phyloP scores from a whole-genome alignment of 345 rosid genomes.

The Crucihimalaya himalaica region DNA sequence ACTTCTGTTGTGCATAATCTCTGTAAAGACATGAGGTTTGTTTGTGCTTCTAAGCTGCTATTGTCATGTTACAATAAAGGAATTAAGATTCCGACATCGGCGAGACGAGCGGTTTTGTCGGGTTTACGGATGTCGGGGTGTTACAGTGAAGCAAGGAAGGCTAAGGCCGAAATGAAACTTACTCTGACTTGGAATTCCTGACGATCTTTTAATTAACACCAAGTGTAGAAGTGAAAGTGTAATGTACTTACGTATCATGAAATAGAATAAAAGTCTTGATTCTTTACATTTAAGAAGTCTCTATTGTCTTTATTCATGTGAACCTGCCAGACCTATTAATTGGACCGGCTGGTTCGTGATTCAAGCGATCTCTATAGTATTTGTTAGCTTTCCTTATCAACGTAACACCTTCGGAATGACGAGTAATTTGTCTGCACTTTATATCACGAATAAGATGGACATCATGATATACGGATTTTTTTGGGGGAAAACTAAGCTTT shows the following conservation, averaged over 20 bases:
- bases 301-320: neutral
- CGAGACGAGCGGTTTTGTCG: conserved; percentile 63
- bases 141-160: conserved; percentile 56
- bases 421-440: too few relatives aligned
- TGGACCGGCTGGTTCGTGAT: conserved; percentile 19
- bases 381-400: too few relatives aligned
- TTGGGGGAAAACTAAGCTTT: too few relatives aligned
- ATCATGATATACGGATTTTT: too few relatives aligned
- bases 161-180: conserved; percentile 51
- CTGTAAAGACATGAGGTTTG: conserved; percentile 64
- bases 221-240: conserved; percentile 21
- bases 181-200: conserved; percentile 45
- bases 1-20: conserved; percentile 77
- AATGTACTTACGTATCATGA: conserved; percentile 30
- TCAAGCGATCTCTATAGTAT: neutral
- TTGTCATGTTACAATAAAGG: conserved; percentile 66
- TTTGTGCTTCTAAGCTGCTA: conserved; percentile 65
- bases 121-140: conserved; percentile 65
- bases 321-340: neutral
- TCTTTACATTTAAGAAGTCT: conserved; percentile 3
- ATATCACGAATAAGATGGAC: too few relatives aligned
- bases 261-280: conserved; percentile 28
- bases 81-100: conserved; percentile 59
- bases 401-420: too few relatives aligned
- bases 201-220: conserved; percentile 24